Conservation (phyloP, 1,139 yeast genomes). For the Yamadazyma atmosphaerica region DNA sequence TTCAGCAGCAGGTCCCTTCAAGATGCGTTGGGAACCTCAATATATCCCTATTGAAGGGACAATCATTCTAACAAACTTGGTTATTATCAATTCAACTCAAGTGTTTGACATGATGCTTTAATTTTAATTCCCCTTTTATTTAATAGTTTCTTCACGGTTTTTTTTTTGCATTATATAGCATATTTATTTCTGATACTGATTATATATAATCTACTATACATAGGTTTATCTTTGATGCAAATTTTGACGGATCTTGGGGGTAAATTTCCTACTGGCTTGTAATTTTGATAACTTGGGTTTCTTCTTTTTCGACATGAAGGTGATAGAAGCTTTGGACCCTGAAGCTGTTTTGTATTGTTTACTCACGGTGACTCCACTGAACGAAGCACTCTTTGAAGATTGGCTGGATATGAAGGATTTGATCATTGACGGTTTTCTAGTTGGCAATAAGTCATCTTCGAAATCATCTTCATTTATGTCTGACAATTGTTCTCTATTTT, state of each 20-base stretch:
- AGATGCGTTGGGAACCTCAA: constrained; percentile 30
- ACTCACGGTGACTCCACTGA: constrained; percentile 57
- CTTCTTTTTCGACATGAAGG: constrained; percentile 46
- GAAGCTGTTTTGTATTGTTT: constrained; percentile 58
- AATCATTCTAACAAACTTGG: neutral
- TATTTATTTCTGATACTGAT: neutral
- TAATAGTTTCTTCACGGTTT: too few species aligned
- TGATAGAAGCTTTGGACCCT: constrained; percentile 60
- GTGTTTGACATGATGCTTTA: too few species aligned
- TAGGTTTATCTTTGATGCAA: constrained; percentile 2
- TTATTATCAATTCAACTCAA: constrained; percentile 1
- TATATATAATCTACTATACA: neutral
- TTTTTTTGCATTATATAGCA: constrained; percentile 5
- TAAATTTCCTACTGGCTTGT: constrained; percentile 3
- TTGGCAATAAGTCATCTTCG: constrained; percentile 38
- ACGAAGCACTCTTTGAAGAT: constrained; percentile 37
- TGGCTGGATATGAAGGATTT: constrained; percentile 44
- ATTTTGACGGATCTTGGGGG: neutral
- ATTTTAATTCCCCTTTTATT: too few species aligned
- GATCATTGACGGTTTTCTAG: constrained; percentile 49
- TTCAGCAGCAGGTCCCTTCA: constrained; percentile 34
- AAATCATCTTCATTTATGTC: constrained; percentile 14
- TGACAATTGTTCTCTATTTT: constrained; percentile 16
- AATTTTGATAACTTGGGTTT: constrained; percentile 5
- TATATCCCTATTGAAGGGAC: neutral